Evolutionary conservation across 148 eudicot species (phyloP).

Genomic region (Selenicereus undatus): DNA sequence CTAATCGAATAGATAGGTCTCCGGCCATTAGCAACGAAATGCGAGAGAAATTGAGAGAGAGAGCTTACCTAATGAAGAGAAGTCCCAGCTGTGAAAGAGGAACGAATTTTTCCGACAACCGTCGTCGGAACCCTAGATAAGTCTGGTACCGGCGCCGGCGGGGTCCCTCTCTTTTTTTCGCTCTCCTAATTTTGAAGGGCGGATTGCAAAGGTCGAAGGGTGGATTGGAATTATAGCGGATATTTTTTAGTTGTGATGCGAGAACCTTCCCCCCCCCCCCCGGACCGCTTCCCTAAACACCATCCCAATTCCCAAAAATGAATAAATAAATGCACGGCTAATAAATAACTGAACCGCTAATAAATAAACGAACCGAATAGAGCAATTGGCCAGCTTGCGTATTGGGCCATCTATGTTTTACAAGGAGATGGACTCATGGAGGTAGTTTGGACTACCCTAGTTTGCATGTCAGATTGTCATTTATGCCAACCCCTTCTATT

Average conservation of each 20-base stretch:
- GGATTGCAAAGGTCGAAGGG: neutral
- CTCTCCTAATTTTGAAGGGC: neutral
- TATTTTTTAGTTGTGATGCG: neutral
- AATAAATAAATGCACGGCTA: no score
- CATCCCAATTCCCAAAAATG: neutral
- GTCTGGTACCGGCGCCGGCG: neutral
- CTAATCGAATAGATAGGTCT: neutral
- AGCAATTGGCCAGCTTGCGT: no score
- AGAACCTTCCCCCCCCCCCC: neutral
- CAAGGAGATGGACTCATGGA: no score
- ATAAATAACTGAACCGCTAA: neutral
- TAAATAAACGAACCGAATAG: no score
- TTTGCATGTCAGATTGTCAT: no score
- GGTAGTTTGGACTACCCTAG: no score
- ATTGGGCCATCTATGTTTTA: no score
- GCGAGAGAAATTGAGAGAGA: neutral
- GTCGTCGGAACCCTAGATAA: neutral
- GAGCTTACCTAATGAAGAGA: neutral
- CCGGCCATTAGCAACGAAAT: neutral
- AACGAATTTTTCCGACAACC: neutral
- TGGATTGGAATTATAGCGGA: neutral
- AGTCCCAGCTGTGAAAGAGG: neutral
- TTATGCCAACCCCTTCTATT: no score
- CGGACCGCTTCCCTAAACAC: neutral
- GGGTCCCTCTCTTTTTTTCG: neutral